These are phyloP conservation scores for Phytophthora podocarpi DNA, from an alignment of 352 stramenopile species.

Conservation along the genomic window DNA sequence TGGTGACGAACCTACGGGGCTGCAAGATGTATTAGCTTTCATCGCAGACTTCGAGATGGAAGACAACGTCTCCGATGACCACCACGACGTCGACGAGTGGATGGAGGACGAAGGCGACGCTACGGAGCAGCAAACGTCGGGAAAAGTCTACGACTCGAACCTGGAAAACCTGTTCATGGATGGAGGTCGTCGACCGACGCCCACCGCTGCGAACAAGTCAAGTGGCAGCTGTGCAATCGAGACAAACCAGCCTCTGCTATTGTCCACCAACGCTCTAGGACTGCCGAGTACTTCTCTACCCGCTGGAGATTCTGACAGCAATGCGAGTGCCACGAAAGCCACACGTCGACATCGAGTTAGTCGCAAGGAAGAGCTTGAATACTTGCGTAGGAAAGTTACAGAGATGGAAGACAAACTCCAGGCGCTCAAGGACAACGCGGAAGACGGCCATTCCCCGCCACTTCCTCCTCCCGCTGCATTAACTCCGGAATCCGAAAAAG, in stretches of 20 bases:
- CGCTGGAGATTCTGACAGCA: neutral
- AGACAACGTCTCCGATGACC: conserved; percentile 1
- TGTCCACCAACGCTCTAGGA: neutral
- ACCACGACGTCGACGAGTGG: conserved; percentile 8
- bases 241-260: neutral
- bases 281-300: too few species aligned
- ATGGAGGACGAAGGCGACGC: conserved; percentile 1
- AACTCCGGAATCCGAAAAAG: neutral
- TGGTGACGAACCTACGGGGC: conserved; percentile 16
- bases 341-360: conserved; percentile 23
- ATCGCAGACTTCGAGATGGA: conserved; percentile 40
- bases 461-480: neutral
- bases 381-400: conserved; percentile 38
- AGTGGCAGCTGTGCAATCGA: neutral
- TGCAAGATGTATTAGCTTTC: conserved; percentile 38
- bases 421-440: conserved; percentile 22
- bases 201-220: neutral
- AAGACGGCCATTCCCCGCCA: neutral
- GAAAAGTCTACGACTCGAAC: neutral
- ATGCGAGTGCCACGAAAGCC: neutral
- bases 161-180: conserved; percentile 11
- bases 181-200: neutral
- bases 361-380: conserved; percentile 44
- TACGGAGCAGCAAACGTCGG: neutral
- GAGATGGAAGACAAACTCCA: conserved; percentile 38